Base-by-base conservation (phyloP, 116 monocot genomes). In the Trichopus zeylanicus region DNA sequence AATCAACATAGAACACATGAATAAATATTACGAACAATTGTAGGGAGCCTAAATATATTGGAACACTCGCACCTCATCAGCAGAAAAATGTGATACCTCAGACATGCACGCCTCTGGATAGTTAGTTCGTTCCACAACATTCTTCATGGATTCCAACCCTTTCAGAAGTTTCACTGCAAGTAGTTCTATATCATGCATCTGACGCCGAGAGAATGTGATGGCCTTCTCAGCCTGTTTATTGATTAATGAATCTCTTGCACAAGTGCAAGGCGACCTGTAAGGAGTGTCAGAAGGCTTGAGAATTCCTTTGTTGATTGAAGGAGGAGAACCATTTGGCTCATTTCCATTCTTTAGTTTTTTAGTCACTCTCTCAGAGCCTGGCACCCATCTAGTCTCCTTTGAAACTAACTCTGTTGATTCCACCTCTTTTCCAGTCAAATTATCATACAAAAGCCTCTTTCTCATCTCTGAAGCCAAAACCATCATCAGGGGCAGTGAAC, bases 171-270 rank as follows among this genome's bases (percentile, higher is more conserved):
- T 78, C 39, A 21, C 16, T 16, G 82, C 71, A 57, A 82, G 26
- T 7, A 59, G 61, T 27, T 73, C 76, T 7, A 79, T 58, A 58
- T 79, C 82, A 27, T 42, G 72, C 82, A 87, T 87, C 56, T 82
- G 87, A 48, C 64, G 31, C 24, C 73, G 82, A 48, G 87, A 82
- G 56, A 87, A 82, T 32, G 59, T 70, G 16, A 82, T 59, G 22
- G 73, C 87, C 55, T 82, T 72, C 65, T 82, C 63, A 8, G 67
- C 66, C 19, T 75, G 71, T 32, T 68, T 63, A 16, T 51, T 29
- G 16, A 59, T 27, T 21, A 59, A 31, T 42, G 75, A 60, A 31
- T 12, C 47, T 48, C 59, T 65, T 57, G 26, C 65, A 24, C 61
- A 69, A 66, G 59, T 31, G 68, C 51, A 72, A 42, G 60, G 24